Conservation (phyloP, 2,329 filamentous ascomycete species). For the Fusarium nodosum region DNA sequence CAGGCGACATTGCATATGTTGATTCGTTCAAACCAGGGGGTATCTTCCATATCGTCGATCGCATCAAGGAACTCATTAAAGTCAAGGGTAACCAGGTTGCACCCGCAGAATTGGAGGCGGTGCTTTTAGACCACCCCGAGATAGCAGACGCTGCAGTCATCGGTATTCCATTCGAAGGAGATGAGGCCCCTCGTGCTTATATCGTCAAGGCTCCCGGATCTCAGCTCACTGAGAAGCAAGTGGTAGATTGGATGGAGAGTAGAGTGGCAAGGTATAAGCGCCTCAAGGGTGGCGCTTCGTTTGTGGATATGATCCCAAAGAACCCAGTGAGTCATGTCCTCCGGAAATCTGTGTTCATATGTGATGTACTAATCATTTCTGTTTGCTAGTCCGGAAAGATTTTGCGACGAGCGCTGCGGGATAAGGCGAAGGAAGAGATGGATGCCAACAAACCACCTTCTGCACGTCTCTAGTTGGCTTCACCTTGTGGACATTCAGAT, state of each 20-base stretch:
- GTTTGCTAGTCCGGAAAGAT: conserved; percentile 31
- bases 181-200: conserved; percentile 73
- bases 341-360: rapidly evolving
- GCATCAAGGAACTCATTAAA: conserved; percentile 75
- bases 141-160: conserved; percentile 79
- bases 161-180: conserved; percentile 55
- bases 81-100: conserved; percentile 81
- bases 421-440: conserved; percentile 32
- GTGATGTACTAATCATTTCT: not conserved
- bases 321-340: conserved; percentile 62
- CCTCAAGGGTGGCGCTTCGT: conserved; percentile 71
- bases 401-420: conserved; percentile 17
- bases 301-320: conserved; percentile 76
- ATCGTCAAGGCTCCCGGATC: conserved; percentile 63
- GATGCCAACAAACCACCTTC: not conserved
- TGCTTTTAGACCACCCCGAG: conserved; percentile 76
- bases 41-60: conserved; percentile 75
- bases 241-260: conserved; percentile 68
- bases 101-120: conserved; percentile 80
- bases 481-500: not conserved
- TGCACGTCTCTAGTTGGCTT: not conserved
- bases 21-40: conserved; percentile 65
- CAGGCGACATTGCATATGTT: conserved; percentile 79
- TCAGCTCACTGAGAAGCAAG: conserved; percentile 62
- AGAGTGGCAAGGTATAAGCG: conserved; percentile 77